Conservation (phyloP, 2,329 filamentous ascomycete genomes). For the Lasiodiplodia sp. region DNA sequence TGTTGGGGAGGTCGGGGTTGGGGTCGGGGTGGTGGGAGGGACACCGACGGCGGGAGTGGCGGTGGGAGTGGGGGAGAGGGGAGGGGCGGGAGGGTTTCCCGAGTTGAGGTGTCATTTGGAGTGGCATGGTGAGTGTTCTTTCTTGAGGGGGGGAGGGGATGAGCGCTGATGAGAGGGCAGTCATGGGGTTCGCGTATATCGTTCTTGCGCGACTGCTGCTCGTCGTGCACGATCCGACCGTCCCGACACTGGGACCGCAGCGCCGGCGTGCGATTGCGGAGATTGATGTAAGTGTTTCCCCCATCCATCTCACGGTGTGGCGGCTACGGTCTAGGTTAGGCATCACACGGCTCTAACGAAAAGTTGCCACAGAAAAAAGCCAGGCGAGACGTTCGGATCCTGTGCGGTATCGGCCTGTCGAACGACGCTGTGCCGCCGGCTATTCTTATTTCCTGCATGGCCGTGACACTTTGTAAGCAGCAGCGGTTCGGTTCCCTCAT, state of each 20-base stretch:
- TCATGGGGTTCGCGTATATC: constrained; percentile 39
- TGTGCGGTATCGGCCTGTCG: constrained; percentile 45
- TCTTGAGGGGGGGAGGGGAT: too few relatives aligned
- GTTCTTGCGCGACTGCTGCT: constrained; percentile 45
- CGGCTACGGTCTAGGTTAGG: too few relatives aligned
- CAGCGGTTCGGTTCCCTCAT: background rate
- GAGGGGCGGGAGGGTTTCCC: constrained; percentile 35
- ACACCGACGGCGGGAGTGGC: too few relatives aligned
- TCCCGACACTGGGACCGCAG: constrained; percentile 46
- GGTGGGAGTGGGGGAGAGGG: too few relatives aligned
- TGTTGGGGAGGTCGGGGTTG: background rate
- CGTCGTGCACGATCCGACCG: constrained; percentile 46
- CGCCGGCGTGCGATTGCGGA: constrained; percentile 42
- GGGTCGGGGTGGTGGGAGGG: too few relatives aligned
- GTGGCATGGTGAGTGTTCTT: constrained; percentile 37
- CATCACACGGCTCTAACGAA: background rate
- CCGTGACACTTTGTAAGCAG: constrained; percentile 43
- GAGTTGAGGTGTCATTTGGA: constrained; percentile 46
- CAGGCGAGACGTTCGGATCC: constrained; percentile 37
- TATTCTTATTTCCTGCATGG: constrained; percentile 47
- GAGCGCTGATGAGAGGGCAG: background rate
- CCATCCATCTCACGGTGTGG: background rate
- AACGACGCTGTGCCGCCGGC: constrained; percentile 43
- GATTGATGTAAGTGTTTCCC: constrained; percentile 38
- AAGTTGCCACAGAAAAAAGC: background rate